phyloP scores from a whole-genome alignment of 148 eudicot species.

The Chenopodium formosanum region DNA sequence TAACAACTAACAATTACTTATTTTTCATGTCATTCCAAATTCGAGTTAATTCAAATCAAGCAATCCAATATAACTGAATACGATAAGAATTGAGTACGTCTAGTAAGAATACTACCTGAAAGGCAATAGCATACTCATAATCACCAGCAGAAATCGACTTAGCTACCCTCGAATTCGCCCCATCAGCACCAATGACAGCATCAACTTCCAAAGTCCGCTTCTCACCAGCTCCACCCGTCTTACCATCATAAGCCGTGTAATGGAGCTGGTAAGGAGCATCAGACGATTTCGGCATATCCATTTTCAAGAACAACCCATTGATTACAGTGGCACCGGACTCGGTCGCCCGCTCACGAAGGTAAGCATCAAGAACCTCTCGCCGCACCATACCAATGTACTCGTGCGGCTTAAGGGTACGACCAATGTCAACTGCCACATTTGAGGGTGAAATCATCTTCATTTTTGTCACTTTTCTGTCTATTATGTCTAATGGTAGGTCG shows the following conservation, averaged over 20 bases:
- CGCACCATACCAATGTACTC: slow-evolving; percentile 99
- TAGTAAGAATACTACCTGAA: slow-evolving; percentile 38
- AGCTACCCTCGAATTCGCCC: slow-evolving; percentile 94
- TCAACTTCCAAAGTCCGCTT: slow-evolving; percentile 68
- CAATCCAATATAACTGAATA: no score
- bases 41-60: no score
- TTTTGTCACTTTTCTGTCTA: slow-evolving; percentile 82
- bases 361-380: slow-evolving; percentile 79
- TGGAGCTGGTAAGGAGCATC: slow-evolving; percentile 60
- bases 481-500: slow-evolving; percentile 89
- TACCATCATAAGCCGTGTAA: slow-evolving; percentile 72
- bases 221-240: slow-evolving; percentile 67
- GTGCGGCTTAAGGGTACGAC: slow-evolving; percentile 78
- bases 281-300: slow-evolving; percentile 55
- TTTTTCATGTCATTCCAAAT: no score
- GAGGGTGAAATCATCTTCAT: slow-evolving; percentile 99
- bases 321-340: slow-evolving; percentile 68
- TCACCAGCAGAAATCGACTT: slow-evolving; percentile 86
- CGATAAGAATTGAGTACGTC: no score
- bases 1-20: no score
- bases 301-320: slow-evolving; percentile 81
- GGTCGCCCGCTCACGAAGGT: slow-evolving; percentile 77
- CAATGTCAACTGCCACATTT: slow-evolving; percentile 93
- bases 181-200: slow-evolving; percentile 93
- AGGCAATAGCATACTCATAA: slow-evolving; percentile 96